Base-by-base conservation (phyloP, 2,329 filamentous ascomycete species). In the Aureobasidium subglaciale region DNA sequence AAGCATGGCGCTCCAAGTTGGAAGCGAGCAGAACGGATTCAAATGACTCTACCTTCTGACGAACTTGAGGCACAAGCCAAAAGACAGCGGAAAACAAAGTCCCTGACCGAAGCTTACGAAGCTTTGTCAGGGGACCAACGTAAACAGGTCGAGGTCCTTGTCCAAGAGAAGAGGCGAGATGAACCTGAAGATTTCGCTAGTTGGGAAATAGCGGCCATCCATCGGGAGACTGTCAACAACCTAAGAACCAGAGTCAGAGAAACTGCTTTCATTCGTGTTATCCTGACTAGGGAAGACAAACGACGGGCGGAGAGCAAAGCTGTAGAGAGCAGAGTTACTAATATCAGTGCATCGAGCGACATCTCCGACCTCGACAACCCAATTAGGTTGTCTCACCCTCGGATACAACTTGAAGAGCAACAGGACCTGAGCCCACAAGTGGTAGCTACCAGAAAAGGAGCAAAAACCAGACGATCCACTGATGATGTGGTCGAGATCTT, bases 121-220 rank as follows among this genome's bases (percentile, higher is more conserved):
- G 29, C 37, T 11, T 8, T 54, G 27, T 42, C 50, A 5, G 11
- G 29, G 15, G 50, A 54, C 11, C 50, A 54, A 30, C 37, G 50
- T 18, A 37, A 43, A 35, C 50, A 54, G 8, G 38, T 54, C 10
- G 50, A 54, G 4, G 34, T 54, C 22, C 38, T 54, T 8, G 6
- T 54, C 20, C 15, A 43, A 20, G 29, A 54, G 40, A 32, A 43
- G 20, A 42, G 29, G 13, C 38, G 38, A 9, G 29, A 54, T 10
- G 50, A 54, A n/a, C 18, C 18, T 5, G 29, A 43, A 16, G 9
- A 8, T 16, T 10, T 20, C 22, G 50, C 38, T 6, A 16, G 27
- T 13, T 54, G 50, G 50, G 50, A 54, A n/a, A 34, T 54, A 20
- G 50, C 50, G 13, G 50, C 32, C 11, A 54, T 54, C 13, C 38